Base-by-base conservation (phyloP, 495 filamentous ascomycete species). In the Aspergillus ellipticus region DNA sequence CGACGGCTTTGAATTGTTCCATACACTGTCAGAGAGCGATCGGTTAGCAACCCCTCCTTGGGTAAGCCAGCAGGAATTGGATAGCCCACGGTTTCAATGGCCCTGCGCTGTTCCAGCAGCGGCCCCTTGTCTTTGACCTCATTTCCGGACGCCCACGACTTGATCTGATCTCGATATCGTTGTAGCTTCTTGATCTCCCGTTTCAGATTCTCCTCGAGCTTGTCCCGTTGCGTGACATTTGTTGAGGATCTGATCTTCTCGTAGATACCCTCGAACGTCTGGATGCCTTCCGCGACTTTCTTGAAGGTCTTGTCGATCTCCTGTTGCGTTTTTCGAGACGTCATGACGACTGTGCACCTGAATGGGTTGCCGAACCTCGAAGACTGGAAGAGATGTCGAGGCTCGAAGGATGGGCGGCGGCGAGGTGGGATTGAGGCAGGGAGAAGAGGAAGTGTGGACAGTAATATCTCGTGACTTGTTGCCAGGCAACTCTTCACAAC, bases 161-260 rank as follows among this genome's bases (percentile, higher is more conserved):
- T 98, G 79, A 98, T 97, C 77, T 97, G 93, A 71, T 98, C 94
- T 55, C 94, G 89, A 73, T 92, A 87, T 60, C 94, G 80, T 74
- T 98, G 94, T 17, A 98, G 85, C 81, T 98, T 98, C 85, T 98
- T 98, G 84, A 97, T 97, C 76, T 97, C 95, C 60, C 93, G 88
- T 77, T 98, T 98, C 59, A 98, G 81, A 65, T 92, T 87, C 70
- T 98, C 94, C 73, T 97, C 94, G 31, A 94, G 83, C 77, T 97
- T 97, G 72, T 98, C 95, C 68, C 96, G 96, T 72, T 97, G 94
- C 31, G 95, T 90, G 54, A 88, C 81, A 73, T 97, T 98, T 48
- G 85, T 88, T 8, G 90, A 86, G 58, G 90, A 83, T 59, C 89
- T 85, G 57, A 97, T 93, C 81, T 98, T 98, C 59, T 97, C 95